Evolutionary conservation across 768 basidiomycete species (phyloP).

Genomic region (Suillus alpinus): DNA sequence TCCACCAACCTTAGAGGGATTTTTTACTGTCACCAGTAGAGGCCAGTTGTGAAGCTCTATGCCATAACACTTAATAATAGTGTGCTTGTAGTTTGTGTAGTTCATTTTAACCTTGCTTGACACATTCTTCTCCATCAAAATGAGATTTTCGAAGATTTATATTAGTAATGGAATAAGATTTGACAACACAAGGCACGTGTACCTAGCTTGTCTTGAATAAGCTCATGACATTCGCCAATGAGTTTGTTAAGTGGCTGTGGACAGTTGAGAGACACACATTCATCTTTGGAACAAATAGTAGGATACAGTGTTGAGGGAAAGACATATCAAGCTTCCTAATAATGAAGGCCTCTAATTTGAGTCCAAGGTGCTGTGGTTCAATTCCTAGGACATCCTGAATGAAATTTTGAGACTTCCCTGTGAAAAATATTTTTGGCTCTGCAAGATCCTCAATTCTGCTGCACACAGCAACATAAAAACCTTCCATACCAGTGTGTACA

Average conservation of each 20-base stretch:
- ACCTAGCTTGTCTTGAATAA: slow-evolving; percentile 7
- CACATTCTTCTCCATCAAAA: not conserved
- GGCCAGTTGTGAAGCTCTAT: not conserved
- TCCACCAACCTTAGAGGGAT: slow-evolving; percentile 3
- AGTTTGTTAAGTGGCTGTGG: slow-evolving; percentile 4
- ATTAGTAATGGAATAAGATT: not conserved
- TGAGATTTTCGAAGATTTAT: not conserved
- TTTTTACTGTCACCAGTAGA: not conserved
- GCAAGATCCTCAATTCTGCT: slow-evolving; percentile 1
- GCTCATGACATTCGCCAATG: slow-evolving; percentile 1
- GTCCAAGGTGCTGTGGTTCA: not conserved
- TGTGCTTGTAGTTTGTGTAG: not conserved
- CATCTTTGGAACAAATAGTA: slow-evolving; percentile 1
- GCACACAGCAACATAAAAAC: slow-evolving; percentile 5
- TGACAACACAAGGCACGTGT: no score
- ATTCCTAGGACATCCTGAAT: not conserved
- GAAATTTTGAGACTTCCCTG: slow-evolving; percentile 7
- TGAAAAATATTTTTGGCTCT: slow-evolving; percentile 7
- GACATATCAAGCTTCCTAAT: slow-evolving; percentile 7
- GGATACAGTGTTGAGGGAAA: not conserved
- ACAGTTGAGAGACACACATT: not conserved
- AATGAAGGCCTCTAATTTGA: slow-evolving; percentile 1
- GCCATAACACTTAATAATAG: not conserved
- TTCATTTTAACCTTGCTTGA: not conserved
- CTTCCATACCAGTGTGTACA: slow-evolving; percentile 4